These are phyloP conservation scores for Dissophora ornata DNA, from an alignment of 192 early-diverging fungal species.

Conservation along the genomic window DNA sequence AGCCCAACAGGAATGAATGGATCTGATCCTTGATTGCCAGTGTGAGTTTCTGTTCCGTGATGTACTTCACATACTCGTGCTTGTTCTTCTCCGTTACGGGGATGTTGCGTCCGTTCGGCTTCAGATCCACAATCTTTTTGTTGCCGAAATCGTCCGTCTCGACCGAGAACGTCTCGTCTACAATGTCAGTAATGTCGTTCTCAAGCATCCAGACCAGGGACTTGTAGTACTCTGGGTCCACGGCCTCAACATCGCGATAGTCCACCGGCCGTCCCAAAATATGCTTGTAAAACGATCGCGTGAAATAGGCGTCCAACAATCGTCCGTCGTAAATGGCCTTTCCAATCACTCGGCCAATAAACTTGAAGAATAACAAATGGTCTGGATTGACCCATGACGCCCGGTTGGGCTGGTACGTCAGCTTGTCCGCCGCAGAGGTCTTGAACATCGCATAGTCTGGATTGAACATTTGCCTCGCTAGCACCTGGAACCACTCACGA, in stretches of 20 bases:
- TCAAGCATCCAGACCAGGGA: constrained; percentile 97
- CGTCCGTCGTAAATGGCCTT: constrained; percentile 98
- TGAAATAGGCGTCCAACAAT: constrained; percentile 95
- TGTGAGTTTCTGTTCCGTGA: constrained; percentile 91
- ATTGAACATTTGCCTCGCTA: constrained; percentile 98
- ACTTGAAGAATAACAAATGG: constrained; percentile 94
- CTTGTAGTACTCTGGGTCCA: constrained; percentile 97
- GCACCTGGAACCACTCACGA: constrained; percentile 97
- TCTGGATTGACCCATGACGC: constrained; percentile 92
- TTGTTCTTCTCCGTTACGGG: constrained; percentile 96
- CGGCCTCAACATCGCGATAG: constrained; percentile 96
- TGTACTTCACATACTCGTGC: constrained; percentile 92
- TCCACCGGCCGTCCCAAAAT: constrained; percentile 92
- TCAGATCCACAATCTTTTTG: constrained; percentile 85
- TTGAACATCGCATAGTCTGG: constrained; percentile 97
- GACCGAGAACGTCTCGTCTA: constrained; percentile 93
- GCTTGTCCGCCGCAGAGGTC: constrained; percentile 91
- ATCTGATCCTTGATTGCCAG: constrained; percentile 96
- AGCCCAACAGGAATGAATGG: constrained; percentile 89
- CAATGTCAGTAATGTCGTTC: constrained; percentile 94
- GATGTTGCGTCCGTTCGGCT: constrained; percentile 85
- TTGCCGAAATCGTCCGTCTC: constrained; percentile 95
- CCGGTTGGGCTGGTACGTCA: constrained; percentile 98
- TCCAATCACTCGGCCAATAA: constrained; percentile 97
- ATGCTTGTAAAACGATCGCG: constrained; percentile 98